Evolutionary conservation across 1,284 basidiomycete genomes (phyloP), one percentile per base, ranked within the genome.

Genomic region (Naganishia sp.): DNA sequence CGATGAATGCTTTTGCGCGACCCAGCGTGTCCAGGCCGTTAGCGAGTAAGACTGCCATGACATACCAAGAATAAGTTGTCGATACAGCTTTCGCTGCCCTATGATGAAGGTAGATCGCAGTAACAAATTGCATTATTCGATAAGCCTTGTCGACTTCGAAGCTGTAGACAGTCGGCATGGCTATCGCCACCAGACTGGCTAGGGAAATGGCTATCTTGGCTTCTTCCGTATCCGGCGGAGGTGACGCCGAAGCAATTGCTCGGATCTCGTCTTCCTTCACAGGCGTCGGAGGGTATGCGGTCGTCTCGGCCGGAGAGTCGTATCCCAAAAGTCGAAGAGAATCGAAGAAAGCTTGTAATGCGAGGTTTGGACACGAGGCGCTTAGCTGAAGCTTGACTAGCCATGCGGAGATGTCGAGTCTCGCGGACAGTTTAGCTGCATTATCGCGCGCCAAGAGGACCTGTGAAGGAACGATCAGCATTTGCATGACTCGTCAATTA

Each of bases 341-440:
- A n/a, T 51, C 47, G 35, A 61, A 61, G 21, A 61, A 61, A 6
- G 58, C 50, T 35, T 61, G 25, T 39, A 61, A 21, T 6, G 58
- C 58, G 17, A 61, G 47, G n/a, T 51, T 47, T 10, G 58, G 58
- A 28, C 49, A 47, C 25, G 47, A 39, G 3, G 58, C 58, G 23
- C 58, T 51, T 2, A 61, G 58, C 47, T 61, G 49, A 15, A 61
- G 47, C 49, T 61, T 61, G 45, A 57, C 53, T 2, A 66, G 42
- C 64, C 64, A 66, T 17, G 41, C 23, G n/a, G 57, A 53, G 41
- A 66, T 58, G 10, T 66, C 55, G 46, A 66, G 49, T 18, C 58
- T 66, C 28, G 35, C 21, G 11, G 32, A 47, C 55, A 53, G 11
- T 11, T 31, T 28, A 15, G 47, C 49, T 46, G 64, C 56, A 11